These are phyloP conservation scores for Cercospora zeina DNA, from an alignment of 2,329 filamentous ascomycete genomes.

Conservation along the genomic window DNA sequence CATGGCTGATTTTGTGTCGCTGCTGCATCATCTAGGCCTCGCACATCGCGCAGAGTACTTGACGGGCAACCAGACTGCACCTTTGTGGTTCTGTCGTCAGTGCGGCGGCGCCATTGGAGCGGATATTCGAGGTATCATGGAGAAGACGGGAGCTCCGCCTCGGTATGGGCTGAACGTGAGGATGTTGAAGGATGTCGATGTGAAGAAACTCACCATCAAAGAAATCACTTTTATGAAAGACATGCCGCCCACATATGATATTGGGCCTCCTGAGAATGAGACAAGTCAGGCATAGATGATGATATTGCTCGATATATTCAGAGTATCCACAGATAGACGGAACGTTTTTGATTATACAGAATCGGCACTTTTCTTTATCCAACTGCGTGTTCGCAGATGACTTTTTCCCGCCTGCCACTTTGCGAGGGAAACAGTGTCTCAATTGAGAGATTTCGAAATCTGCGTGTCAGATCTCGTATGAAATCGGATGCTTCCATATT, in stretches of 20 bases:
- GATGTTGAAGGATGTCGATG: slow-evolving; percentile 33
- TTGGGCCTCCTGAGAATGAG: not conserved
- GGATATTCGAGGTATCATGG: slow-evolving; percentile 27
- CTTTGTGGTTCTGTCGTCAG: slow-evolving; percentile 33
- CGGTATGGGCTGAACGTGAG: slow-evolving; percentile 33
- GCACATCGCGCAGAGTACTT: slow-evolving; percentile 30
- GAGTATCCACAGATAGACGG: not conserved
- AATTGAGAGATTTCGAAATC: too few relatives aligned
- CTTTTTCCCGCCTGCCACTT: not conserved
- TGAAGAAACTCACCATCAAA: slow-evolving; percentile 26
- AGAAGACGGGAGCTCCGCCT: slow-evolving; percentile 9
- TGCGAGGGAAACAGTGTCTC: not conserved
- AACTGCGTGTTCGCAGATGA: not conserved
- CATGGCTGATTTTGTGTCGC: not conserved
- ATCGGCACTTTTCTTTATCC: not conserved
- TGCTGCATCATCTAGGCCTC: slow-evolving; percentile 3
- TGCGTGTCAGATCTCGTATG: not conserved
- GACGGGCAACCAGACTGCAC: slow-evolving; percentile 23
- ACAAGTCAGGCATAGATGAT: not conserved
- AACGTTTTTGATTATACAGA: not conserved
- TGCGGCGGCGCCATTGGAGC: slow-evolving; percentile 31
- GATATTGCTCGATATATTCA: not conserved
- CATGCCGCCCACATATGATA: slow-evolving; percentile 27
- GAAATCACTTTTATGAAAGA: slow-evolving; percentile 28
- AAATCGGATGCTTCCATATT: not conserved